Base-by-base conservation (phyloP, 2,329 filamentous ascomycete species). In the Chaetomiaceae sp. region DNA sequence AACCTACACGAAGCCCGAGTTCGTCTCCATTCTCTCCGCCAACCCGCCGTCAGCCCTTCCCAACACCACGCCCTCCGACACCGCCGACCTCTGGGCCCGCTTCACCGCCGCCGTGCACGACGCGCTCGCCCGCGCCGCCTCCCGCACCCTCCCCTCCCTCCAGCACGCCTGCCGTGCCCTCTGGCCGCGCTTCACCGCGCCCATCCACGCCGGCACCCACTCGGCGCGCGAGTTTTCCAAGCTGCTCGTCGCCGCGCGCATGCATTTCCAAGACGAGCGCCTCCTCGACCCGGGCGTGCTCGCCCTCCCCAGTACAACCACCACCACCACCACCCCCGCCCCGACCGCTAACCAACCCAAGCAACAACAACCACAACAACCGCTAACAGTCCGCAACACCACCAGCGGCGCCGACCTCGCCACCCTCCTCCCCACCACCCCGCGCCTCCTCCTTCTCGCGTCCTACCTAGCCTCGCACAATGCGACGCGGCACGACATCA, bases 21-120 rank as follows among this genome's bases (percentile, higher is more conserved):
- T 88, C 45, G 75, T 94, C 43, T 71, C 78, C 33, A 94, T 98
- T 54, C 71, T 96, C 20, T 74, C 82, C 15, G 68, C 73, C 20
- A 73, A 81, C n/a, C 68, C 73, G 6, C 70, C 71, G 2, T 69
- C 72, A 0, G 48, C 58, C 1, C 72, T 70, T 55, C 68, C 62
- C 58, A 81, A 71, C 67, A 81, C 70, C 18, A 72, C 68, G 2
- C 56, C 62, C 38, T 66, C 70, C 38, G 76, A 80, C 49, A 84
- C 84, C 9, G 62, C 68, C 19, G 84, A 85, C 65, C 76, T 91
- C 14, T 93, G 86, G 85, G 71, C 79, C 12, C 82, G 88, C 36
- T 97, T 95, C 69, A 80, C 84, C 51, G 80, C 80, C 39, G 87
- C 88, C 4, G 81, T 95, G 12, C 93, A 94, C 74, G 93, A 98